Percentiles rank a stretch among this genome's conserved stretches.
Evolutionary conservation across 345 rosid species (phyloP).

Genomic region (Noccaea caerulescens): DNA sequence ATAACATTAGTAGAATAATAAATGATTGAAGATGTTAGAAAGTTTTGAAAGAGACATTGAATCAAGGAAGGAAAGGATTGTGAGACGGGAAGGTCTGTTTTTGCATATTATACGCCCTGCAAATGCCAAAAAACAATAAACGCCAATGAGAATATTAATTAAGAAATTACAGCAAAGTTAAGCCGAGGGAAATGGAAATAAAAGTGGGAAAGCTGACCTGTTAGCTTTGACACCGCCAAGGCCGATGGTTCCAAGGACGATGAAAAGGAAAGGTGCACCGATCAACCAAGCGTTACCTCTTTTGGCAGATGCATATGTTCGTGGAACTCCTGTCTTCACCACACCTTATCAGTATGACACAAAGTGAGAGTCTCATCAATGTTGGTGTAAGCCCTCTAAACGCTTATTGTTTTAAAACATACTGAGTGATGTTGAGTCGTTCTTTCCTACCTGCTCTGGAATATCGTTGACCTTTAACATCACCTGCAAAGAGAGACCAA

Average conservation of each 20-base stretch:
- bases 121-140: conserved; percentile 28
- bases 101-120: conserved; percentile 81
- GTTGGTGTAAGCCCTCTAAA: conserved; percentile 45
- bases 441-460: conserved; percentile 54
- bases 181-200: not conserved
- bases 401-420: conserved; percentile 41
- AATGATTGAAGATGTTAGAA: not conserved
- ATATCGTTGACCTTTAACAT: conserved; percentile 30
- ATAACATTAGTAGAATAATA: not conserved
- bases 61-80: conserved; percentile 89
- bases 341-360: conserved; percentile 48
- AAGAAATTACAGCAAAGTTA: not conserved
- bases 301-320: conserved; percentile 50
- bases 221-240: conserved; percentile 70
- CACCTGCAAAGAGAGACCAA: conserved; percentile 32
- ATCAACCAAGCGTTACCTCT: conserved; percentile 60
- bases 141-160: not conserved
- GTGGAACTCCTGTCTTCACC: conserved; percentile 71
- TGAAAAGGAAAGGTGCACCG: conserved; percentile 62
- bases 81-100: conserved; percentile 68
- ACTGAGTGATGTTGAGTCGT: not conserved
- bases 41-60: not conserved
- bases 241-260: conserved; percentile 69
- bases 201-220: conserved; percentile 50
- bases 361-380: not conserved